Base-by-base conservation (phyloP, 2,329 filamentous ascomycete species). In the Alternaria sp. region DNA sequence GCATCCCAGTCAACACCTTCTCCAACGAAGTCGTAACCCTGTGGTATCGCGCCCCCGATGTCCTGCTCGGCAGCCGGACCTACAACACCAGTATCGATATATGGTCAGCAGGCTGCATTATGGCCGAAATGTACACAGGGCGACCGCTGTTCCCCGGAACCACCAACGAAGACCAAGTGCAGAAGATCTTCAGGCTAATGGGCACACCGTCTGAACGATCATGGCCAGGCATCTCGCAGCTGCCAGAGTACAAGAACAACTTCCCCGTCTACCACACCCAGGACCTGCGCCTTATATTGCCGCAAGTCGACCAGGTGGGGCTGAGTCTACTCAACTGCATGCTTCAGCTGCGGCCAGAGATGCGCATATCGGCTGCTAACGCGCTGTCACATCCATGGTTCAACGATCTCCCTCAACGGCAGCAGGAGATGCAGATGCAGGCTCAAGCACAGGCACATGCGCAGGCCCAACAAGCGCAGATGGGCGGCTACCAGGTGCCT, bases 41-140 rank as follows among this genome's bases (percentile, higher is more conserved):
- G 17, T 98, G 95, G 95, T 99, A 99, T 80, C 92, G 96, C 46
- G 96, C 96, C 1, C 96, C 96, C 0, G 96, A 99, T 74, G 96
- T 99, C 50, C 87, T 99, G 55, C 87, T 99, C 49, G 96, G 96
- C 56, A 96, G 92, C 74, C 86, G 96, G 69, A 98, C 96, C 21
- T 99, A 99, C 84, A 99, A 97, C 82, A 99, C 96, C n/a, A 97
- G 93, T 82, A 98, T 99, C 80, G 96, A 99, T 77, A 98, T 99
- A 78, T 99, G 96, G 96, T 97, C 93, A 7, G 96, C 96, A 7
- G 96, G 96, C 60, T 99, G 96, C 81, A 99, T 99, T 85, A 98
- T 99, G 96, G 96, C 96, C 10, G 96, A 99, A 82, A 97, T 99
- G 93, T 98, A 96, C 81, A 97, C 95, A 0, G 96, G 96, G 5